Evolutionary conservation across 257 asterid genomes (phyloP).

Genomic region (Echites panduratus): DNA sequence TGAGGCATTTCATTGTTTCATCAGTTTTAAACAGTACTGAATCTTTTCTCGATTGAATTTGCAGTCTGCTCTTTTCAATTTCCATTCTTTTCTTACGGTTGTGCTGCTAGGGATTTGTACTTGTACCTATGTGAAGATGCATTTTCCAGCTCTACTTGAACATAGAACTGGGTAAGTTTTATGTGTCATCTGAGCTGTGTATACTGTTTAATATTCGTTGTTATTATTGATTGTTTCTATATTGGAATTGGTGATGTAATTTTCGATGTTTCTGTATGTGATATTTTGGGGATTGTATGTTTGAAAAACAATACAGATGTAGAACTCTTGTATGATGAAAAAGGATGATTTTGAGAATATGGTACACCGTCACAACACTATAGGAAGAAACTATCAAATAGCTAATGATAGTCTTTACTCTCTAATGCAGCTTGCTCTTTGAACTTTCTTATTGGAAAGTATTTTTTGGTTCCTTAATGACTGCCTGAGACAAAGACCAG

Average conservation of each 20-base stretch:
- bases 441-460: background rate
- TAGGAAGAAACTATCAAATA: background rate
- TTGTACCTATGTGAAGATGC: constrained; percentile 84
- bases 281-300: background rate
- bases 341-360: background rate
- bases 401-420: background rate
- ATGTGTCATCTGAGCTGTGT: background rate
- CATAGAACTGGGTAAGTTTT: constrained; percentile 78
- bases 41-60: constrained; percentile 14
- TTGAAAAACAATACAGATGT: background rate
- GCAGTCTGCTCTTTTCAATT: constrained; percentile 88
- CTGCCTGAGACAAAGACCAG: background rate
- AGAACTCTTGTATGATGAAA: background rate
- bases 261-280: background rate
- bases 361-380: background rate
- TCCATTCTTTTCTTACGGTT: constrained; percentile 85
- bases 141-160: constrained; percentile 87
- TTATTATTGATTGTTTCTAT: background rate
- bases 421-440: background rate
- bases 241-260: background rate
- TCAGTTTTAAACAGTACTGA: background rate
- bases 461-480: background rate
- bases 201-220: background rate
- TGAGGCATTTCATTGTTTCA: background rate
- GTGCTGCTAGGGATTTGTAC: constrained; percentile 86